Conservation (phyloP, 495 filamentous ascomycete species). For the Parathielavia appendiculata region DNA sequence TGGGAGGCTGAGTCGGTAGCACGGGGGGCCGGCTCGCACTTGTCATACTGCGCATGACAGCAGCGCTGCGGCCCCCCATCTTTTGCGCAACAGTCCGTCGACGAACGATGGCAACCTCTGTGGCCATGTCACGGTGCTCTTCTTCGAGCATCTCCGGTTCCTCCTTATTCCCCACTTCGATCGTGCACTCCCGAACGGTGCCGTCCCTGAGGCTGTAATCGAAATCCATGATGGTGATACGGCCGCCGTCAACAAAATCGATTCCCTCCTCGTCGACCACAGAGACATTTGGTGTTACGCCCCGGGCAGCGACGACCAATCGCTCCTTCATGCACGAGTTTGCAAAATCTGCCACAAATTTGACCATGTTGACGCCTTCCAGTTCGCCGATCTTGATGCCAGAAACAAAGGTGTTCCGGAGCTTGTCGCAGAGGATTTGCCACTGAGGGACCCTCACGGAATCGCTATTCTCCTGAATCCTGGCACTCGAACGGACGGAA, state of each 20-base stretch:
- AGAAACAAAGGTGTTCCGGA: conserved; percentile 57
- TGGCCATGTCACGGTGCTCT: conserved; percentile 69
- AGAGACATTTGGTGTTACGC: conserved; percentile 56
- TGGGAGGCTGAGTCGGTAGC: conserved; percentile 23
- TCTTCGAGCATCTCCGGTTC: conserved; percentile 67
- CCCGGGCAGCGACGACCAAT: conserved; percentile 69
- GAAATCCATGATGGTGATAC: conserved; percentile 75
- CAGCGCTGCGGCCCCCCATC: conserved; percentile 36
- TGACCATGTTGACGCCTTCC: conserved; percentile 52
- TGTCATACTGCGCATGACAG: conserved; percentile 34
- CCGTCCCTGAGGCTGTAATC: conserved; percentile 56
- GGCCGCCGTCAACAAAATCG: conserved; percentile 72
- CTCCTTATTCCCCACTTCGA: conserved; percentile 69
- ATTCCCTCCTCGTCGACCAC: conserved; percentile 67
- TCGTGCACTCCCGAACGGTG: conserved; percentile 49
- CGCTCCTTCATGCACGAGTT: conserved; percentile 50
- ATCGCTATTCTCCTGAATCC: conserved; percentile 34
- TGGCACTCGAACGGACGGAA: conserved; percentile 32
- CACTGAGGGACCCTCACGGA: conserved; percentile 53
- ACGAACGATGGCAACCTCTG: conserved; percentile 76
- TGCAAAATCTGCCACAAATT: conserved; percentile 54
- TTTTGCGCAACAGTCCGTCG: conserved; percentile 63
- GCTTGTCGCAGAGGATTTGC: conserved; percentile 63
- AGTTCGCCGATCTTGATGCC: conserved; percentile 55
- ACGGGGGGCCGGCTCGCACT: conserved; percentile 24